phyloP scores from a whole-genome alignment of 495 filamentous ascomycete genomes.

The Hypoxylon intermedium region DNA sequence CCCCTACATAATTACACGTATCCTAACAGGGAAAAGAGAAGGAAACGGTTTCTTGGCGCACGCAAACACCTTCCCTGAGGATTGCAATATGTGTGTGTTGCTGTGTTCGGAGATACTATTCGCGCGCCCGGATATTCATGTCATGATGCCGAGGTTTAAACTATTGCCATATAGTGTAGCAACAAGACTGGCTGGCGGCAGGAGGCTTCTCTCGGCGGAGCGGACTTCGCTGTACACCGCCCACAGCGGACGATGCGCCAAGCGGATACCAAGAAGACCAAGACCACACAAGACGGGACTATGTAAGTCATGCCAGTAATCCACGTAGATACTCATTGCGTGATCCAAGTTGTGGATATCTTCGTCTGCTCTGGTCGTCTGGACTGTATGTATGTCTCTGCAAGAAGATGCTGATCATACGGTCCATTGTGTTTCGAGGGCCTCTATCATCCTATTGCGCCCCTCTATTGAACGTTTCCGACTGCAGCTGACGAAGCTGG shows the following conservation, averaged over 20 bases:
- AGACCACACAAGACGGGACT: constrained; percentile 24
- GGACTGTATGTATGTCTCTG: no score
- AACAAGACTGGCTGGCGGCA: no score
- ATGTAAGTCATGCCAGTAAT: constrained; percentile 25
- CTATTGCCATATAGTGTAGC: neutral
- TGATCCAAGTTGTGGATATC: constrained; percentile 3
- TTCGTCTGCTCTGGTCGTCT: constrained; percentile 1
- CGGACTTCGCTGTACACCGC: constrained; percentile 28
- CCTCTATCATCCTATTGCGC: neutral
- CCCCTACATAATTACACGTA: constrained; percentile 11
- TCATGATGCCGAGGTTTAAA: constrained; percentile 6
- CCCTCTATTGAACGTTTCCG: neutral
- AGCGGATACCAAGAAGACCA: constrained; percentile 30
- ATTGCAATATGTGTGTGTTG: constrained; percentile 12
- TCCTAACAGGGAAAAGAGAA: no score
- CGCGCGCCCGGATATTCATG: constrained; percentile 9
- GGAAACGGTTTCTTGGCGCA: constrained; percentile 15
- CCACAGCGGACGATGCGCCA: constrained; percentile 20
- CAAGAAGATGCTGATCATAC: no score
- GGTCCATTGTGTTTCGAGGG: neutral
- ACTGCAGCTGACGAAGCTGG: neutral
- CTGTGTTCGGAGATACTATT: constrained; percentile 21
- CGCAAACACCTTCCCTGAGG: constrained; percentile 4
- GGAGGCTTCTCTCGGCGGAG: constrained; percentile 21
- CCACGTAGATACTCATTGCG: constrained; percentile 1